phyloP scores from a whole-genome alignment of 2,329 filamentous ascomycete species.

The Aspergillus phoenicis region DNA sequence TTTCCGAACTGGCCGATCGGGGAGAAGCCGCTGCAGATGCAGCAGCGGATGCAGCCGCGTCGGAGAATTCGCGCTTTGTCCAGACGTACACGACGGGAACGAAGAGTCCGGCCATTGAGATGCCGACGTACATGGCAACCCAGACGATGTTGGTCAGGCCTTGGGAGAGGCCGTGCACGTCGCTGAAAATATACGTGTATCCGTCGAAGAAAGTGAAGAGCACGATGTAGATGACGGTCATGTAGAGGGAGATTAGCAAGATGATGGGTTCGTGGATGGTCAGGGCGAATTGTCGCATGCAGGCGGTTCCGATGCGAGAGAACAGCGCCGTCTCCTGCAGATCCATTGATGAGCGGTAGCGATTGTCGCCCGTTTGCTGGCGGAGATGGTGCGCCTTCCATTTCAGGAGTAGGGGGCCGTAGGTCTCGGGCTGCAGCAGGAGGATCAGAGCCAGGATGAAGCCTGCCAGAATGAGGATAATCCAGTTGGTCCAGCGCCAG shows the following conservation, averaged over 20 bases:
- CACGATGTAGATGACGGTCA: constrained; percentile 41
- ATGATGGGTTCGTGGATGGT: constrained; percentile 51
- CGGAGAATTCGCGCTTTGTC: constrained; percentile 48
- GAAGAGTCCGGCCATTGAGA: constrained; percentile 41
- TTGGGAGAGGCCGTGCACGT: constrained; percentile 52
- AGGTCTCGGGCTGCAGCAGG: constrained; percentile 55
- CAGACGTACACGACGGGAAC: constrained; percentile 52
- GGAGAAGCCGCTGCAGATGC: not conserved
- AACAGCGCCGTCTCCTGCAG: constrained; percentile 46
- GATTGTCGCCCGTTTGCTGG: constrained; percentile 44
- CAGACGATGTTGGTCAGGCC: constrained; percentile 56
- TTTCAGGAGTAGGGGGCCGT: constrained; percentile 47
- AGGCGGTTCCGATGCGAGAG: constrained; percentile 45
- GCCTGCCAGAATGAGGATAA: constrained; percentile 43
- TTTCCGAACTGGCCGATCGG: not conserved
- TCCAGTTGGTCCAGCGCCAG: constrained; percentile 51
- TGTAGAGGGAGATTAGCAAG: constrained; percentile 35
- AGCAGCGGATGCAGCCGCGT: constrained; percentile 33
- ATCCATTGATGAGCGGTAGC: constrained; percentile 53
- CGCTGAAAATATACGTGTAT: constrained; percentile 55
- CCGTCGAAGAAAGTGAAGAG: constrained; percentile 48
- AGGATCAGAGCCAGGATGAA: constrained; percentile 40
- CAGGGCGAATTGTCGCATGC: constrained; percentile 54
- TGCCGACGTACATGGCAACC: constrained; percentile 51
- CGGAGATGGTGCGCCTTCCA: constrained; percentile 50